Base-by-base conservation (phyloP, 2,329 filamentous ascomycete genomes). In the Amylocarpus encephaloides region DNA sequence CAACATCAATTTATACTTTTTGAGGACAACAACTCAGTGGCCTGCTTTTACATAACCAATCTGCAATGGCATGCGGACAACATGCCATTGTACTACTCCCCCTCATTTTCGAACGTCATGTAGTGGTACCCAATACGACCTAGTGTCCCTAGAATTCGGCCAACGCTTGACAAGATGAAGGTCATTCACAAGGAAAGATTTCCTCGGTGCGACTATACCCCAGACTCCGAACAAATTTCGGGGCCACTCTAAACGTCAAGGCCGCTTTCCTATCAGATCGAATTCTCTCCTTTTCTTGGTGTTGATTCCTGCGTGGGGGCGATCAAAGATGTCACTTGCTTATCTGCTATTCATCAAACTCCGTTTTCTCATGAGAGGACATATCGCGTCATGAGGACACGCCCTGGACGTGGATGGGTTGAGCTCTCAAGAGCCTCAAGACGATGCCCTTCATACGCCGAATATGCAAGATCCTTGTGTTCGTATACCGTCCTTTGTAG, bases 21-120 rank as follows among this genome's bases (percentile, higher is more conserved):
- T 15, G 32, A 40, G 35, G 30, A 41, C 15, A 54, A 22, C 38
- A 40, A 11, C 38, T 18, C 38, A 52, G 48, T 52, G 49, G 49
- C 43, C 18, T 26, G 10, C 30, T 55, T 51, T 57, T 57, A 57
- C 54, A 51, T 57, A 57, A 57, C 50, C 10, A 41, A 30, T 45
- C 47, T 47, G 49, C 51, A 47, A 26, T 26, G n/a, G 18, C 12
- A 33, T 42, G 49, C 49, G 43, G 38, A 38, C 30, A 48, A 50
- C 40, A 49, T 49, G 46, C 48, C 40, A 52, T 47, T 40, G 30
- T 43, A 26, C 16, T 15, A 22, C 35, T 18, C 33, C 33, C 22
- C 35, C 45, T 47, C 42, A 51, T 49, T 34, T 51, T 48, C 46
- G n/a, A 40, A 48, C 46, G 29, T 51, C 46, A 51, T 55, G 52